Base-by-base conservation (phyloP, 1,284 basidiomycete genomes). In the Ganoderma lucidum region DNA sequence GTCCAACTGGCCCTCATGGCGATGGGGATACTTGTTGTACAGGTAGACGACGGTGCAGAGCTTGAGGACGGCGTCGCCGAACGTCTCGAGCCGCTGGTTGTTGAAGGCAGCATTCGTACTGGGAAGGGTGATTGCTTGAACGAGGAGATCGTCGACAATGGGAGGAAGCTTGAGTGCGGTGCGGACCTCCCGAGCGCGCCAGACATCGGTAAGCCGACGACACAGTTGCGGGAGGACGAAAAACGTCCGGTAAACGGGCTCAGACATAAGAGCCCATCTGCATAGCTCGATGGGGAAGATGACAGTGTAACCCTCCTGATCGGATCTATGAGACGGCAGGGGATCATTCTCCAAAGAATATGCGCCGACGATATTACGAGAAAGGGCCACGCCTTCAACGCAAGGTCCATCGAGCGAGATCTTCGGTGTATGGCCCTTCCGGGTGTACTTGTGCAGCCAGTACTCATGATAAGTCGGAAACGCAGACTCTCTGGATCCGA, bases 21-120 rank as follows among this genome's bases (percentile, higher is more conserved):
- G 86, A 71, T 88, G 83, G 0, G 92, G 92, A 74, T 87, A 93
- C 66, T 86, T 85, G 80, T 93, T 92, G 81, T 91, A 92, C 1
- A 95, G 79, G 75, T 95, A 87, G 1, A 95, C 89, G 15, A 91
- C 91, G 2, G 89, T 89, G 55, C 88, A 87, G 39, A 96, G 80
- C 77, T 96, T 91, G 55, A 96, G 84, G 0, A 95, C 92, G 0
- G 92, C 88, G 76, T 96, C 95, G 9, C 95, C 94, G 19, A 96
- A 82, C 0, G 94, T 95, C 79, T 96, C 95, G 63, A 96, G 78
- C 2, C 93, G 88, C 77, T 96, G 93, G 72, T 96, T 96, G 78
- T 87, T 93, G 80, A 88, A 93, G 8, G 86, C 85, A 6, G 87
- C 85, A 42, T 77, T 77, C 15, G 89, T 85, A 56, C 84, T 85